Evolutionary conservation across 768 basidiomycete species (phyloP).

Genomic region (Auricularia heimuer): DNA sequence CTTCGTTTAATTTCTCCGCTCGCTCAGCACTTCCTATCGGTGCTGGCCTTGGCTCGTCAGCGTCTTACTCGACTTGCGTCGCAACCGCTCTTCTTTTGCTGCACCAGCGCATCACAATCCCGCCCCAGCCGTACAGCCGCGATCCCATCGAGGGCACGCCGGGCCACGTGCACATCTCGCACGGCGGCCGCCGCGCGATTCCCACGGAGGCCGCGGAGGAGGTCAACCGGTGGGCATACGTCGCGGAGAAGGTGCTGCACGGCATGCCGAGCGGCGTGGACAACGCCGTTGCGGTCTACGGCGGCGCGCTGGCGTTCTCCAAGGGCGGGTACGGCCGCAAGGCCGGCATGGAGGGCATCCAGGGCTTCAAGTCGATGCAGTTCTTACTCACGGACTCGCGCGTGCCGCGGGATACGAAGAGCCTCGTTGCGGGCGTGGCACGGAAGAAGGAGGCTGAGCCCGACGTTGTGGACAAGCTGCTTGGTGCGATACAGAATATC

Average conservation of each 20-base stretch:
- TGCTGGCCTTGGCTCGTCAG: constrained; percentile 94
- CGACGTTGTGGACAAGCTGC: constrained; percentile 65
- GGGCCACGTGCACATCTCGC: constrained; percentile 52
- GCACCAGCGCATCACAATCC: constrained; percentile 54
- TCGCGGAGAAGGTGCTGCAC: constrained; percentile 92
- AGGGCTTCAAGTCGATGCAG: constrained; percentile 82
- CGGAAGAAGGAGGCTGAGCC: constrained; percentile 71
- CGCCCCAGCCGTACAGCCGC: constrained; percentile 21
- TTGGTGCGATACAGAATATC: constrained; percentile 75
- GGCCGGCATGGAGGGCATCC: constrained; percentile 75
- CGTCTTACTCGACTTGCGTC: constrained; percentile 85
- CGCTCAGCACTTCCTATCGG: constrained; percentile 89
- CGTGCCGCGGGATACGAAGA: constrained; percentile 89
- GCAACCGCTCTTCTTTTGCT: constrained; percentile 72
- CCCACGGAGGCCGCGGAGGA: constrained; percentile 56
- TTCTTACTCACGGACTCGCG: constrained; percentile 91
- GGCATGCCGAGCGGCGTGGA: constrained; percentile 97
- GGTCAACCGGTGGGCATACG: constrained; percentile 89
- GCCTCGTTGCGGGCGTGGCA: constrained; percentile 83
- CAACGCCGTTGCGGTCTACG: constrained; percentile 87
- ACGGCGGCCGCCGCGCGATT: constrained; percentile 57
- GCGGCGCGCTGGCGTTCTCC: constrained; percentile 86
- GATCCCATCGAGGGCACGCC: constrained; percentile 24
- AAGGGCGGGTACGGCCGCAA: constrained; percentile 67
- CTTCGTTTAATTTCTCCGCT: constrained; percentile 66